phyloP scores from a whole-genome alignment of 768 basidiomycete species.

The Pleurotus platypus region DNA sequence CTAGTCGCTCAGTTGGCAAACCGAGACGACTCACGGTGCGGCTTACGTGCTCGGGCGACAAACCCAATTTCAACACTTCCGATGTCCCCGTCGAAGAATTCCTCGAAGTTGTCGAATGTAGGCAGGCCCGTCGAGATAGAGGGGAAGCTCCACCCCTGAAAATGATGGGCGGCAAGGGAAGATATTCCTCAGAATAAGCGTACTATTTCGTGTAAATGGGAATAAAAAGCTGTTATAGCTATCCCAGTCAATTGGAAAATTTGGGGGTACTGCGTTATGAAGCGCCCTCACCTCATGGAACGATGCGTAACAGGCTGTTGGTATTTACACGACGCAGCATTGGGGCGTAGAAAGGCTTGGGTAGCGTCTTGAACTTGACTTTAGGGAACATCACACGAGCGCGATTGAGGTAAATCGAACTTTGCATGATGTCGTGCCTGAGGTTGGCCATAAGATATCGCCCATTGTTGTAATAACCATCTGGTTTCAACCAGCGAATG shows the following conservation, averaged over 20 bases:
- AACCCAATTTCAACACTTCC: neutral
- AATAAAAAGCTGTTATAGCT: neutral
- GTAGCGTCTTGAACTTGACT: slow-evolving; percentile 10
- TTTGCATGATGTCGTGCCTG: slow-evolving; percentile 7
- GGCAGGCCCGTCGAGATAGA: slow-evolving; percentile 74
- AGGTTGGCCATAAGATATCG: slow-evolving; percentile 13
- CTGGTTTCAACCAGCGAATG: slow-evolving; percentile 8
- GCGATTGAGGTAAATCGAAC: slow-evolving; percentile 13
- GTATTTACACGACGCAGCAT: slow-evolving; percentile 9
- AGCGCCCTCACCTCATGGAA: slow-evolving; percentile 4
- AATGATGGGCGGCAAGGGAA: slow-evolving; percentile 63
- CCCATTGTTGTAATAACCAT: slow-evolving; percentile 9
- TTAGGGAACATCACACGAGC: slow-evolving; percentile 3
- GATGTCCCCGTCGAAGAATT: slow-evolving; percentile 39
- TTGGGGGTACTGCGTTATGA: neutral
- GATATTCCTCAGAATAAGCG: slow-evolving; percentile 71
- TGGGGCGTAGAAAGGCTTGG: slow-evolving; percentile 17
- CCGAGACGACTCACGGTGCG: neutral
- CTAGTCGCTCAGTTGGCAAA: neutral
- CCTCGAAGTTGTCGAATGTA: slow-evolving; percentile 51
- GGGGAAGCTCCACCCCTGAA: slow-evolving; percentile 57
- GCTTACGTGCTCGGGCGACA: neutral
- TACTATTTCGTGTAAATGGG: neutral
- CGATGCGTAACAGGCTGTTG: slow-evolving; percentile 9
- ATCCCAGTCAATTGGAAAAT: slow-evolving; percentile 36